Percentiles rank a stretch among this genome's conserved stretches.
Conservation (phyloP, 1,139 yeast genomes). For the Spathaspora jeffriesii region DNA sequence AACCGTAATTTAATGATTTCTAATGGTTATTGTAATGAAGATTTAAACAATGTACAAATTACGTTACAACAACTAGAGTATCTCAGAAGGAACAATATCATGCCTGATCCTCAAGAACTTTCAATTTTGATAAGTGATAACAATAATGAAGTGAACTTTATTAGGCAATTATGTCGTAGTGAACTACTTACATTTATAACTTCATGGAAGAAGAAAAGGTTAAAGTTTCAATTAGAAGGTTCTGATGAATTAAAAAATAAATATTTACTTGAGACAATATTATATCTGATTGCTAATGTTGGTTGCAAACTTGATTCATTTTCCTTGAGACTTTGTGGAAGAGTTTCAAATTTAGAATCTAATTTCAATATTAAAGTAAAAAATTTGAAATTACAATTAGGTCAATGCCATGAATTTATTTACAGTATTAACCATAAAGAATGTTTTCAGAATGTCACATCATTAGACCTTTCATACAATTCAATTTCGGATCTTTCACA, state of each 20-base stretch:
- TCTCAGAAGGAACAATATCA: constrained; percentile 16
- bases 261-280: neutral
- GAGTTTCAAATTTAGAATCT: neutral
- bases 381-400: neutral
- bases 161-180: neutral
- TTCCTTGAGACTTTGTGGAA: constrained; percentile 6
- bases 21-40: constrained; percentile 9
- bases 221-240: constrained; percentile 4
- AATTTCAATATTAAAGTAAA: neutral
- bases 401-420: neutral
- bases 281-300: neutral
- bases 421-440: constrained; percentile 9
- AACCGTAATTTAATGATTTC: constrained; percentile 14
- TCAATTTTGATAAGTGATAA: constrained; percentile 11
- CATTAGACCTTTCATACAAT: constrained; percentile 25
- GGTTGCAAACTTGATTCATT: constrained; percentile 3
- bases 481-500: constrained; percentile 16
- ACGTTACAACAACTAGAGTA: constrained; percentile 13
- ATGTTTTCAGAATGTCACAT: constrained; percentile 10
- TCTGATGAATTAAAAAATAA: neutral
- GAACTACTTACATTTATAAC: neutral
- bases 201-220: neutral
- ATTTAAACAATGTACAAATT: constrained; percentile 4
- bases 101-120: constrained; percentile 20
- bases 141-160: constrained; percentile 2